Percentiles rank a stretch among this genome's conserved stretches.
These are phyloP conservation scores for Rhizophagus prolifer DNA, from an alignment of 192 early-diverging fungal species.

Conservation along the genomic window DNA sequence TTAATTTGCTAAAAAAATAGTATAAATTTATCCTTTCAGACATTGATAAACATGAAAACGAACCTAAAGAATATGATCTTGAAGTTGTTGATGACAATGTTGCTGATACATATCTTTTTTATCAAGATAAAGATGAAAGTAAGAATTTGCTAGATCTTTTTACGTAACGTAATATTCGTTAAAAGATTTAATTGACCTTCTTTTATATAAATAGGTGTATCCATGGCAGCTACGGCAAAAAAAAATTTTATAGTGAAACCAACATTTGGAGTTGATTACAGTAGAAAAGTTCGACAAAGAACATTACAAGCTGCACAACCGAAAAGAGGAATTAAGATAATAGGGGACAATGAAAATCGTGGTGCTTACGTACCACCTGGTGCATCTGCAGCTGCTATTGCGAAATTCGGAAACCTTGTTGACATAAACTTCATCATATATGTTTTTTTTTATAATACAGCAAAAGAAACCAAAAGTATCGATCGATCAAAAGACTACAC, in stretches of 20 bases:
- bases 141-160: no score
- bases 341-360: constrained; percentile 20
- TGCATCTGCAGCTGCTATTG: constrained; percentile 34
- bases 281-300: constrained; percentile 17
- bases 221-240: neutral
- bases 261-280: neutral
- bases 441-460: constrained; percentile 22
- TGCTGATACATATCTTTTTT: constrained; percentile 61
- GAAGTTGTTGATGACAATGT: constrained; percentile 68
- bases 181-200: neutral
- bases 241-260: neutral
- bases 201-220: constrained; percentile 9
- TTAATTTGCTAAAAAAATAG: neutral
- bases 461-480: constrained; percentile 50
- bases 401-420: constrained; percentile 35
- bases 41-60: constrained; percentile 51
- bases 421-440: neutral
- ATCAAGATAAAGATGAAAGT: constrained; percentile 1
- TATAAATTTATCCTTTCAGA: constrained; percentile 67
- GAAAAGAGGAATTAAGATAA: constrained; percentile 12
- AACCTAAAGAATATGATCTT: constrained; percentile 86
- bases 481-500: constrained; percentile 73
- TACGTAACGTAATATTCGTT: neutral
- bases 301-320: constrained; percentile 15
- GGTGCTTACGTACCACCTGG: constrained; percentile 40